These are phyloP conservation scores for Apostasia ramifera DNA, from an alignment of 106 monocot species.

Conservation along the genomic window DNA sequence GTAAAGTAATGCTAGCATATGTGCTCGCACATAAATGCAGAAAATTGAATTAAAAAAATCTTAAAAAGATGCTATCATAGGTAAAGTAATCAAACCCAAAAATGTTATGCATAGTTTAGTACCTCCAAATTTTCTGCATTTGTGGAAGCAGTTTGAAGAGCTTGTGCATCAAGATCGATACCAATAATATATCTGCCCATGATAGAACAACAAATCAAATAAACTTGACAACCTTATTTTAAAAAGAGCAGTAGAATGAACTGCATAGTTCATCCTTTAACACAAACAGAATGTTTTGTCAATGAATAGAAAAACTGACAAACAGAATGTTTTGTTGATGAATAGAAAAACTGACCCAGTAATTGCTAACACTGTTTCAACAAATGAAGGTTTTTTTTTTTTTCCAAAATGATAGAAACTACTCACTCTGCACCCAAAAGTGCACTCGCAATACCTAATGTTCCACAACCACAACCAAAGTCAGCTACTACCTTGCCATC, in stretches of 20 bases:
- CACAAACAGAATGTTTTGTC: neutral
- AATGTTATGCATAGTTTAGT: slow-evolving; percentile 1
- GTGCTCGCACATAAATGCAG: too few relatives aligned
- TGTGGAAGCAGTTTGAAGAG: slow-evolving; percentile 63
- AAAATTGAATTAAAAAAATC: too few relatives aligned
- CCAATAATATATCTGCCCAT: slow-evolving; percentile 71
- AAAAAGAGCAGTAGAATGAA: neutral
- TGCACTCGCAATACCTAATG: slow-evolving; percentile 80
- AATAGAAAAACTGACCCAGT: too few relatives aligned
- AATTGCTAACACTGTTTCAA: too few relatives aligned
- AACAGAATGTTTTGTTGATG: too few relatives aligned
- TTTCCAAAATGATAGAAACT: neutral
- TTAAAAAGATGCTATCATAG: too few relatives aligned
- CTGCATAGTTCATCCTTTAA: neutral
- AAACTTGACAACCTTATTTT: neutral
- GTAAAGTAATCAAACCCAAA: neutral
- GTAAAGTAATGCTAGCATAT: too few relatives aligned
- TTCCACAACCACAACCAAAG: slow-evolving; percentile 98
- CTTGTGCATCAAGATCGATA: slow-evolving; percentile 66
- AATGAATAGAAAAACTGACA: too few relatives aligned
- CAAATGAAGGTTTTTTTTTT: too few relatives aligned
- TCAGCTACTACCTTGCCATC: slow-evolving; percentile 86
- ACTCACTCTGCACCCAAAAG: slow-evolving; percentile 91
- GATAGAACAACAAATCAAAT: slow-evolving; percentile 7
- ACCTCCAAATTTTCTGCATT: slow-evolving; percentile 95